Evolutionary conservation across 1,139 yeast genomes (phyloP), one percentile per base, ranked within the genome.

Genomic region (Pichiaceae sp.): DNA sequence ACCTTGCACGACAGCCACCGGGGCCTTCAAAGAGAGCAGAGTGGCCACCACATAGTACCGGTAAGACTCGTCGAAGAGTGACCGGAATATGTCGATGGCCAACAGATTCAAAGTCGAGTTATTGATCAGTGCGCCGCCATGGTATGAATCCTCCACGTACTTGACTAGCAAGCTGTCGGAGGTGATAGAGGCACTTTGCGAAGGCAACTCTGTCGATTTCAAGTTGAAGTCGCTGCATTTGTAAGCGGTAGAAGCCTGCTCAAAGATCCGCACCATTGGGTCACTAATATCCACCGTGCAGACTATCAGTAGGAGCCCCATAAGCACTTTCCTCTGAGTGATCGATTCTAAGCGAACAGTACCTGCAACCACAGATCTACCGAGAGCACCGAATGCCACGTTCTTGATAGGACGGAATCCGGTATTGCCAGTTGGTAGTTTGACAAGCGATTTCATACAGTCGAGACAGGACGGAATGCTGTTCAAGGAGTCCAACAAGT

Each of bases 281-380:
- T 54, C 56, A 33, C 58, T 59, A 15, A 52, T 50, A 36, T 64
- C 70, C 29, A 64, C 59, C 1, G 68, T 60, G 19, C 67, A 43
- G 25, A 68, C 47, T 25, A 70, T 47, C 17, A 68, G 48, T 17
- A 62, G 38, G 4, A 64, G 34, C 4, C 61, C 60, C 36, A 56
- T 44, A 12, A 59, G 36, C 4, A 60, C 37, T 3, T 52, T 54
- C 30, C 45, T 47, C 32, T 54, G 50, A n/a, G 48, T 32, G 3
- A 46, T 29, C 3, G 57, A 28, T 4, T 52, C 44, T 4, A 47
- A 44, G 26, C 48, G 47, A 4, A 56, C 36, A 3, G 53, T 42
- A 3, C 53, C 42, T 1, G 45, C 26, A 8, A 60, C 33, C 0
- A 54, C 16, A 3, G 39, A 29, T 11, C 42, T 42, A 12, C 53